A percentile compares a stretch with the other conserved stretches of the same genome.
These are phyloP conservation scores for Umbelopsis sp. DNA, from an alignment of 192 early-diverging fungal species.

Conservation along the genomic window DNA sequence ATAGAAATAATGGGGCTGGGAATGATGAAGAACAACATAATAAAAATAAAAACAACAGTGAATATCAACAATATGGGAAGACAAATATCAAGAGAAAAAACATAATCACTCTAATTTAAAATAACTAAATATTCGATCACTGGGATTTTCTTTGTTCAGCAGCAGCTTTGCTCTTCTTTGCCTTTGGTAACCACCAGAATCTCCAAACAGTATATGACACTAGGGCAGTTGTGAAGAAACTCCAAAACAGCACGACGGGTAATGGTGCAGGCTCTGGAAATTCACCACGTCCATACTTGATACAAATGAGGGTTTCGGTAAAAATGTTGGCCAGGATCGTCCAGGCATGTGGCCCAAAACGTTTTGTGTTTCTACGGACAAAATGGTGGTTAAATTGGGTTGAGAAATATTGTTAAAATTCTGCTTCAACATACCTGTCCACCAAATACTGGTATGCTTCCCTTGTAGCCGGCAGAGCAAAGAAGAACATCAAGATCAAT, in stretches of 20 bases:
- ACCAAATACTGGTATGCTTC: conserved; percentile 92
- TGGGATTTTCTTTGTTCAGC: not conserved
- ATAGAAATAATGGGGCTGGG: too few relatives aligned
- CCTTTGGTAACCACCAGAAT: conserved; percentile 50
- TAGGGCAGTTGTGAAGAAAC: conserved; percentile 57
- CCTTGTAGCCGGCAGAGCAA: conserved; percentile 82
- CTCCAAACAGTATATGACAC: conserved; percentile 76
- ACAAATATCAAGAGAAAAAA: too few relatives aligned
- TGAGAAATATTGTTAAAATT: not conserved
- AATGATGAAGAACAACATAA: too few relatives aligned
- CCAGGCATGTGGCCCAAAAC: conserved; percentile 95
- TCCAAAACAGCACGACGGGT: conserved; percentile 76
- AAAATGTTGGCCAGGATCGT: conserved; percentile 82
- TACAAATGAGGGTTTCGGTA: conserved; percentile 88
- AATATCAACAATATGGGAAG: too few relatives aligned
- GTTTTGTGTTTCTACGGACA: conserved; percentile 68
- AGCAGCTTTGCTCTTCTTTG: not conserved
- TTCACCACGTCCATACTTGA: conserved; percentile 89
- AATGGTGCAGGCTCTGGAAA: conserved; percentile 80
- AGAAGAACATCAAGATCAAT: conserved; percentile 80
- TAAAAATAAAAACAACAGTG: too few relatives aligned
- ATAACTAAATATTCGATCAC: not conserved
- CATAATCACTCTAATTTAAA: not conserved
- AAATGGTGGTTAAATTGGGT: not conserved
- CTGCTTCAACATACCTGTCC: conserved; percentile 36